Conservation (phyloP, 257 asterid genomes). For the Scutellaria galericulata region DNA sequence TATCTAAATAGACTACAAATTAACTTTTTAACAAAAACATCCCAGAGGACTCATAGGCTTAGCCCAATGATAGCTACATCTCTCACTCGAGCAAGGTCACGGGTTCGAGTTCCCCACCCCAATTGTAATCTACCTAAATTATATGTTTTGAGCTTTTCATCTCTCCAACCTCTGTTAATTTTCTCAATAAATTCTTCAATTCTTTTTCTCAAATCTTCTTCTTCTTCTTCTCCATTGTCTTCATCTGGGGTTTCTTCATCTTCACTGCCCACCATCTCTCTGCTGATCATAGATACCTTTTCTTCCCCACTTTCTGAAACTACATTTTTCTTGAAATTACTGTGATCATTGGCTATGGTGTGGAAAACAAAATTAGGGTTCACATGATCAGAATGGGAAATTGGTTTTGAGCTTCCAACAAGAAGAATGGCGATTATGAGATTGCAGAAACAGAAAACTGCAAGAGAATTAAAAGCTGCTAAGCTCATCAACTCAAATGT, state of each 20-base stretch:
- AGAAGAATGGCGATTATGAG: slow-evolving; percentile 64
- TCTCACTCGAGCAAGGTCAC: too few species aligned
- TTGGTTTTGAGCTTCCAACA: slow-evolving; percentile 45
- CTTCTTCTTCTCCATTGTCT: slow-evolving; percentile 22
- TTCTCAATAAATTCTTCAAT: slow-evolving; percentile 61
- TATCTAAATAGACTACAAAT: too few species aligned
- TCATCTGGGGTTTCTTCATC: slow-evolving; percentile 22
- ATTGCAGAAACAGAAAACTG: slow-evolving; percentile 74
- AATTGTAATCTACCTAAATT: too few species aligned
- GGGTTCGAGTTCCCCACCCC: too few species aligned
- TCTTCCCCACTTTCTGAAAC: slow-evolving; percentile 24
- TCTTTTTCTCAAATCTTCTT: slow-evolving; percentile 57
- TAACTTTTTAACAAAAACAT: too few species aligned
- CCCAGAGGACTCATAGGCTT: too few species aligned
- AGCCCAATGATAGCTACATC: too few species aligned
- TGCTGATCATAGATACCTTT: slow-evolving; percentile 27
- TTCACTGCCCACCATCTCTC: slow-evolving; percentile 31
- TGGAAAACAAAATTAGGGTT: too few species aligned
- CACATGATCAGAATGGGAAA: neutral
- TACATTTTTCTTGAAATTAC: neutral
- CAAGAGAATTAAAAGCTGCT: slow-evolving; percentile 60
- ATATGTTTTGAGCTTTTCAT: slow-evolving; percentile 48
- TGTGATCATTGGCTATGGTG: neutral
- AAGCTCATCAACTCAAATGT: slow-evolving; percentile 54
- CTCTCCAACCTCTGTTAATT: slow-evolving; percentile 57